Conservation (phyloP, 768 basidiomycete genomes). For the Neoboletus brunneissimus region DNA sequence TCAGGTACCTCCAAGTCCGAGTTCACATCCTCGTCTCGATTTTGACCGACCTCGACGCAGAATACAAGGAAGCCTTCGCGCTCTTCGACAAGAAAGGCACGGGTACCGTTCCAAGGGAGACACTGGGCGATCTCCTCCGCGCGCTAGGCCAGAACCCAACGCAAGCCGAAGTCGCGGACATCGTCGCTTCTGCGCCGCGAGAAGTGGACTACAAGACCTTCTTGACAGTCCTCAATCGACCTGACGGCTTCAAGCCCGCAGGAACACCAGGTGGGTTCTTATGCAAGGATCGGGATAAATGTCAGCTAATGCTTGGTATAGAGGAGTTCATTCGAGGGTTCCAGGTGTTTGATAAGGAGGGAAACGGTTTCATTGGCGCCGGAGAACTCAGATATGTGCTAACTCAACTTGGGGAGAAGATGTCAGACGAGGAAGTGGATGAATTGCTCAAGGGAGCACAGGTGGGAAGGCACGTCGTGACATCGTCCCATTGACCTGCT, state of each 20-base stretch:
- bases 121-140: constrained; percentile 87
- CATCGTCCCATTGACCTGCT: background rate
- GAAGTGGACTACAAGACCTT: constrained; percentile 95
- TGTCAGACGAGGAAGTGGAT: constrained; percentile 96
- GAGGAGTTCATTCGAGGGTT: constrained; percentile 99
- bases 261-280: constrained; percentile 77
- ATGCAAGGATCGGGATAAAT: background rate
- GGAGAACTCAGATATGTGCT: constrained; percentile 76
- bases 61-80: constrained; percentile 96
- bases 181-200: constrained; percentile 67
- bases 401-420: constrained; percentile 97
- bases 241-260: constrained; percentile 96
- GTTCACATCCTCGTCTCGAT: background rate
- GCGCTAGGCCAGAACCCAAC: constrained; percentile 99
- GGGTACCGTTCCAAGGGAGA: constrained; percentile 83
- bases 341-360: constrained; percentile 93
- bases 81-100: constrained; percentile 97
- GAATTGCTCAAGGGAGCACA: constrained; percentile 96
- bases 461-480: constrained; percentile 73
- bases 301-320: constrained; percentile 30
- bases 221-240: constrained; percentile 85
- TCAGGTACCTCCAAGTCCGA: constrained; percentile 37
- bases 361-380: constrained; percentile 68
- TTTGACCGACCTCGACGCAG: constrained; percentile 38
- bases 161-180: constrained; percentile 90